Percentiles rank a stretch among this genome's conserved stretches.
Evolutionary conservation across 2,329 filamentous ascomycete species (phyloP).

Genomic region (Colletotrichum kahawae): DNA sequence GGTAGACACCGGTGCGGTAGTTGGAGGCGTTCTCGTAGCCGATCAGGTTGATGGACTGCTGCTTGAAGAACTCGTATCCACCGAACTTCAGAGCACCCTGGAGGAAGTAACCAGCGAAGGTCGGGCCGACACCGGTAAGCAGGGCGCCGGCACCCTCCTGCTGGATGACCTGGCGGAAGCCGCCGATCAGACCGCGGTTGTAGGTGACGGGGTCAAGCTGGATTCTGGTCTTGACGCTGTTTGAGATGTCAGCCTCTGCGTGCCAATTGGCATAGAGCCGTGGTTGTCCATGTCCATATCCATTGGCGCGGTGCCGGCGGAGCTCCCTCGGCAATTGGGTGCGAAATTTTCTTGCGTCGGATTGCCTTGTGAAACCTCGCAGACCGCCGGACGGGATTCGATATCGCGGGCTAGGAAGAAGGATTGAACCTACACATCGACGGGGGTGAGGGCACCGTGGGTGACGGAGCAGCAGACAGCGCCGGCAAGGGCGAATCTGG

Average conservation of each 20-base stretch:
- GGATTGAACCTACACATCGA: slow-evolving; percentile 90
- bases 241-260: not conserved
- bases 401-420: not conserved
- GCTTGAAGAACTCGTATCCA: slow-evolving; percentile 96
- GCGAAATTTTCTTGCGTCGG: not conserved
- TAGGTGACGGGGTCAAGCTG: slow-evolving; percentile 90
- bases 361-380: not conserved
- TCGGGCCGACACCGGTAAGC: slow-evolving; percentile 84
- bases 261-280: not conserved
- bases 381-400: not conserved
- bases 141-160: slow-evolving; percentile 87
- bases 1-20: slow-evolving; percentile 84
- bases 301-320: not conserved
- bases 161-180: slow-evolving; percentile 83
- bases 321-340: not conserved
- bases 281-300: not conserved
- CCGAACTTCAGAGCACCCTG: slow-evolving; percentile 94
- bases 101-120: slow-evolving; percentile 90
- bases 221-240: slow-evolving; percentile 92
- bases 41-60: slow-evolving; percentile 81
- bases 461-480: slow-evolving; percentile 98
- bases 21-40: slow-evolving; percentile 79
- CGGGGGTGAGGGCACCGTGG: slow-evolving; percentile 94
- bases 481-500: slow-evolving; percentile 94
- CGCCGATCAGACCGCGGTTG: slow-evolving; percentile 86